Percentiles rank a stretch among this genome's conserved stretches.
phyloP scores from a whole-genome alignment of 116 monocot genomes.

The Dioscorea cayenensis region DNA sequence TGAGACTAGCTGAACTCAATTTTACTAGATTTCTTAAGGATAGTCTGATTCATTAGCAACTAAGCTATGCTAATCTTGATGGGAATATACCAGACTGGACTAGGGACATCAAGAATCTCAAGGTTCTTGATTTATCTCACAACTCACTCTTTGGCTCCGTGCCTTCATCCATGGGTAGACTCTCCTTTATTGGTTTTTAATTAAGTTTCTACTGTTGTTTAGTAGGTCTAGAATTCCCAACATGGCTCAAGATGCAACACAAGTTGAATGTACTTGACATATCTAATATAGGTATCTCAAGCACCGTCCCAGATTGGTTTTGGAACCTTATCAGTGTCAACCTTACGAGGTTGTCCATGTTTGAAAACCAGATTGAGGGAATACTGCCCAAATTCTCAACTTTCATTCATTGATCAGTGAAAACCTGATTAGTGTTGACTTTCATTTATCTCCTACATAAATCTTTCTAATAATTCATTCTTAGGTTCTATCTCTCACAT shows the following conservation, averaged over 20 bases:
- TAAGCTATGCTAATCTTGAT: background rate
- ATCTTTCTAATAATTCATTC: too few relatives aligned
- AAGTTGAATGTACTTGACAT: background rate
- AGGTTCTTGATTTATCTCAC: conserved; percentile 1
- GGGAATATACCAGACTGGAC: conserved; percentile 8
- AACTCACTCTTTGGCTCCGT: conserved; percentile 9
- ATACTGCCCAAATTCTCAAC: too few relatives aligned
- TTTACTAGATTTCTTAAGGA: conserved; percentile 8
- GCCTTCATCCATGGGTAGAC: conserved; percentile 3
- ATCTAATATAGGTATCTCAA: background rate
- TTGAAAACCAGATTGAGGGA: too few relatives aligned
- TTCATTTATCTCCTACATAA: too few relatives aligned
- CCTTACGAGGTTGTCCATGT: too few relatives aligned
- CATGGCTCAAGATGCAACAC: background rate
- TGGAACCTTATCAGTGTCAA: background rate
- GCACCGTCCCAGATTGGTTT: background rate
- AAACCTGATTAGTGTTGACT: too few relatives aligned
- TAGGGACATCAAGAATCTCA: conserved; percentile 7
- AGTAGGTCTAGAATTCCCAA: conserved; percentile 15
- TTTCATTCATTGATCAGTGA: too few relatives aligned
- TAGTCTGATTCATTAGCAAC: background rate
- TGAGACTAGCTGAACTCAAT: background rate
- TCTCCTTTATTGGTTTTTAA: background rate
- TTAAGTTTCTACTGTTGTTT: background rate
- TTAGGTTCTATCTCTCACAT: too few relatives aligned